Percentiles rank a stretch among this genome's conserved stretches.
Conservation (phyloP, 306 rosid genomes). For the Luffa acutangula region DNA sequence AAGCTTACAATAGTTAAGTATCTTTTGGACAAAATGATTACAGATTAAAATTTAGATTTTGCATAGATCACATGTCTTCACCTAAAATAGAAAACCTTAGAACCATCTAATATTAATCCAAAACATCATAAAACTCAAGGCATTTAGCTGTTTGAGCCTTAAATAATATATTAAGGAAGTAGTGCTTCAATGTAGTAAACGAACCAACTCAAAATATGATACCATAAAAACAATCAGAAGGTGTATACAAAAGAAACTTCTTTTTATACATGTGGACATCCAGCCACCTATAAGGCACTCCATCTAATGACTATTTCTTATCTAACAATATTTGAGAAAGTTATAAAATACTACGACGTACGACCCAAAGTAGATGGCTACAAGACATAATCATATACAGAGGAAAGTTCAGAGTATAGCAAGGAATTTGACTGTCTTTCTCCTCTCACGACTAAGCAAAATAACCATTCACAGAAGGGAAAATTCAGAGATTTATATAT, state of each 20-base stretch:
- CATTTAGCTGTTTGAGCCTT: not conserved
- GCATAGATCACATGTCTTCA: not conserved
- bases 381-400: not conserved
- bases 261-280: not conserved
- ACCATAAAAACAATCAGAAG: not conserved
- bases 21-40: not conserved
- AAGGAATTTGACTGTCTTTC: not conserved
- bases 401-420: no score
- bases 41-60: not conserved
- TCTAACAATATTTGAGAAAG: not conserved
- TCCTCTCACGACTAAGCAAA: not conserved
- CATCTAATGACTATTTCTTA: not conserved
- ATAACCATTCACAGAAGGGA: not conserved
- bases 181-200: not conserved
- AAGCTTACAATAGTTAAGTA: not conserved
- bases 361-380: not conserved
- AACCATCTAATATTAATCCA: not conserved
- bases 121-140: not conserved
- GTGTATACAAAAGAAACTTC: not conserved
- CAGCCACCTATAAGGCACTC: not conserved
- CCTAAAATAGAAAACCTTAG: not conserved
- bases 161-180: not conserved
- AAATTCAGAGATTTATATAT: not conserved
- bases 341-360: not conserved
- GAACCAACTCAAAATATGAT: not conserved